phyloP scores from a whole-genome alignment of 768 basidiomycete genomes.

The Mycena galericulata region DNA sequence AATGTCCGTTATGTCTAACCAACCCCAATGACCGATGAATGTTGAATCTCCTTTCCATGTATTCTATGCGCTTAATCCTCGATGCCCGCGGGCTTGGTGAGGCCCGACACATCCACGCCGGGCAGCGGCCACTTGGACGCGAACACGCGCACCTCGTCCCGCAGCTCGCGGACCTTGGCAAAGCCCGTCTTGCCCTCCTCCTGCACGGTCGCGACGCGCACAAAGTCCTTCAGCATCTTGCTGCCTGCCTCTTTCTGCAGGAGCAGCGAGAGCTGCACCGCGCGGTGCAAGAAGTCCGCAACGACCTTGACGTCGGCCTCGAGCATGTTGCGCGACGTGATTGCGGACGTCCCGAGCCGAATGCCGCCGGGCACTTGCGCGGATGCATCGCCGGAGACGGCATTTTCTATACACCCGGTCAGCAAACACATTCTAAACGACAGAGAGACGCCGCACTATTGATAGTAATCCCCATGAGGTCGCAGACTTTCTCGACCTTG shows the following conservation, averaged over 20 bases:
- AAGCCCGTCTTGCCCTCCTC: slow-evolving; percentile 80
- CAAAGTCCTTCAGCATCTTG: slow-evolving; percentile 97
- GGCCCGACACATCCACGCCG: slow-evolving; percentile 70
- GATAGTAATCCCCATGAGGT: slow-evolving; percentile 95
- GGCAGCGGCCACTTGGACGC: slow-evolving; percentile 93
- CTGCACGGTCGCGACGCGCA: slow-evolving; percentile 78
- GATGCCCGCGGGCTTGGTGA: slow-evolving; percentile 73
- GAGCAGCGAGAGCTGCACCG: slow-evolving; percentile 88
- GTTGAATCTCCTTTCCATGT: slow-evolving; percentile 64
- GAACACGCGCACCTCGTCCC: slow-evolving; percentile 84
- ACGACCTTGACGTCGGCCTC: slow-evolving; percentile 90
- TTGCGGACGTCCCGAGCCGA: slow-evolving; percentile 92
- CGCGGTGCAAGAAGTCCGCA: slow-evolving; percentile 92
- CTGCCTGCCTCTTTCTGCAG: slow-evolving; percentile 96
- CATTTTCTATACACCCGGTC: slow-evolving; percentile 74
- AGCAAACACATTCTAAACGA: slow-evolving; percentile 2
- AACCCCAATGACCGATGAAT: slow-evolving; percentile 49
- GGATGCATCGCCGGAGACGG: slow-evolving; percentile 95
- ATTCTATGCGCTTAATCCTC: slow-evolving; percentile 51
- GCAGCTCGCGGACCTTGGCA: slow-evolving; percentile 77
- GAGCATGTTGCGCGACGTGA: slow-evolving; percentile 94
- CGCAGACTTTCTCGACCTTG: slow-evolving; percentile 99
- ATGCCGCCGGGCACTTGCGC: slow-evolving; percentile 98
- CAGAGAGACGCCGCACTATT: slow-evolving; percentile 72
- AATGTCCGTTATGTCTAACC: slow-evolving; percentile 57